Evolutionary conservation across 345 rosid species (phyloP), one percentile per base, ranked within the genome.

Genomic region (Sonneratia alba): DNA sequence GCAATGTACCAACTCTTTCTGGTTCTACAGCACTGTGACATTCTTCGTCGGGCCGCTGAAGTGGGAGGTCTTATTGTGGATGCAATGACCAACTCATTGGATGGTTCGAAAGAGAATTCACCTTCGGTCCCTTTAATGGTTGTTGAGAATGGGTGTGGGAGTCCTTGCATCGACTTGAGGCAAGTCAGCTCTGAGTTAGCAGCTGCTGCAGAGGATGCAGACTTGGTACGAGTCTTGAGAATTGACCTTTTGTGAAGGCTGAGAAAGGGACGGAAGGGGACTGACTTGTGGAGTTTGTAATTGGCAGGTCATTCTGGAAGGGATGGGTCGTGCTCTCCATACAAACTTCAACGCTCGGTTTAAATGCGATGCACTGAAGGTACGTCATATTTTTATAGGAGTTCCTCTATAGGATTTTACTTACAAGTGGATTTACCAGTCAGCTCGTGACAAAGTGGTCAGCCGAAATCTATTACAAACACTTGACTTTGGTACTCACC

Each of bases 171-270:
- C 7, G 99, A 95, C 79, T 82, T 95, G 49, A 83, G 98, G 81
- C 98, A 95, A 82, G 99, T 95, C 87, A 95, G 99, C 90, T 92
- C 96, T 9, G 98, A 95, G 88, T 93, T 95, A 71, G 98, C 99
- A 59, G 98, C 94, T 21, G 89, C 90, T 57, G 97, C 99, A 65
- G 87, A 85, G 83, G 85, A 84, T 79, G 98, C 99, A 56, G 99
- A 95, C 81, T 86, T 95, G 90, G 99, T 95, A 95, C 0, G 4
- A 36, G 37, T 55, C 36, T n/a, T 18, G 70, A 67, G 24, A 67
- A 38, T 40, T 38, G 11, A 21, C 32, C 15, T 2, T 11, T 38
- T 15, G 48, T 38, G 15, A 42, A 21, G 18, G 43, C 15, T 0
- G 42, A 36, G 21, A 65, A 34, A 48, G 71, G 4, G 36, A 32